Conservation (phyloP, 2,329 filamentous ascomycete genomes). For the Paracoccidioides brasiliensis region DNA sequence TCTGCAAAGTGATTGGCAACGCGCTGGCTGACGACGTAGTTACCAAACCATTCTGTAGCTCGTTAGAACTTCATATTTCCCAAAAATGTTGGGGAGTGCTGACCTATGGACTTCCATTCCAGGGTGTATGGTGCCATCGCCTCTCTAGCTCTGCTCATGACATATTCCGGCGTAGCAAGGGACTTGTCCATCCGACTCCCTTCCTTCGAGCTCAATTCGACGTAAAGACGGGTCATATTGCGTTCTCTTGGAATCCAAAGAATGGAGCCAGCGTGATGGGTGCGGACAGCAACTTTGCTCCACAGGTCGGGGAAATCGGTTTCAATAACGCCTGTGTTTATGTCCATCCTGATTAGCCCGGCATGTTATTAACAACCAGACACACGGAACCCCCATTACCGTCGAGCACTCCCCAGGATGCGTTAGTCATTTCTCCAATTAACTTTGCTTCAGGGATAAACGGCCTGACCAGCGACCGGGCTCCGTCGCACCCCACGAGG, state of each 20-base stretch:
- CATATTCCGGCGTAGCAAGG: slow-evolving; percentile 55
- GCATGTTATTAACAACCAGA: not conserved
- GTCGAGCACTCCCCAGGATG: slow-evolving; percentile 38
- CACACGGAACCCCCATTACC: slow-evolving; percentile 31
- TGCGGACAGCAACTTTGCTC: slow-evolving; percentile 46
- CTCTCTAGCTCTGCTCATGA: slow-evolving; percentile 43
- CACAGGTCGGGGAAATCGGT: slow-evolving; percentile 50
- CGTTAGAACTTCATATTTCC: not conserved
- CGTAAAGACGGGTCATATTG: slow-evolving; percentile 50
- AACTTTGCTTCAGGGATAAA: slow-evolving; percentile 42
- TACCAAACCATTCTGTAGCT: slow-evolving; percentile 36
- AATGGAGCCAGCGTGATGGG: slow-evolving; percentile 47
- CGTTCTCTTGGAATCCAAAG: slow-evolving; percentile 59
- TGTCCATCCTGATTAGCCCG: not conserved
- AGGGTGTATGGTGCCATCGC: slow-evolving; percentile 35
- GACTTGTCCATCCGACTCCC: slow-evolving; percentile 41
- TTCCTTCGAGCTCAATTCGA: slow-evolving; percentile 44
- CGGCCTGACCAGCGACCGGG: slow-evolving; percentile 51
- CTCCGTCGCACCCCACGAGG: slow-evolving; percentile 57
- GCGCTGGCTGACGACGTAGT: slow-evolving; percentile 38
- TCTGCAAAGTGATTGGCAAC: slow-evolving; percentile 36
- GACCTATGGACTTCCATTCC: slow-evolving; percentile 31
- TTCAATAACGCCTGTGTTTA: slow-evolving; percentile 34
- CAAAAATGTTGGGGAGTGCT: slow-evolving; percentile 1
- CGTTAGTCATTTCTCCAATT: slow-evolving; percentile 40